These are phyloP conservation scores for Pseudocercospora vitis DNA, from an alignment of 2,329 filamentous ascomycete genomes.

Conservation along the genomic window DNA sequence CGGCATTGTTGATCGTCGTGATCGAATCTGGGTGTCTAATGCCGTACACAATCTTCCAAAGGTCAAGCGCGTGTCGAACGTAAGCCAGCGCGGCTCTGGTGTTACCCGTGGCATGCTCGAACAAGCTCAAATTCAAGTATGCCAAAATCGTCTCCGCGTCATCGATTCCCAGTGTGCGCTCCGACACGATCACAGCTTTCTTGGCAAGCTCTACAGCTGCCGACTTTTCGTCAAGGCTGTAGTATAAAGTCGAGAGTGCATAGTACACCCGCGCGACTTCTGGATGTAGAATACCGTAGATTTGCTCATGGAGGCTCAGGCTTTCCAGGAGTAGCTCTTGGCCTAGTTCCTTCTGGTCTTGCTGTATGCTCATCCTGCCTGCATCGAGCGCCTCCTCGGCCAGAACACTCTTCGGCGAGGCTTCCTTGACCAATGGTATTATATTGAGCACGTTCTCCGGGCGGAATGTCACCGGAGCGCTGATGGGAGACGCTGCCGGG, in stretches of 20 bases:
- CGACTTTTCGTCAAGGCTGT: slow-evolving; percentile 96
- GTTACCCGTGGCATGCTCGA: slow-evolving; percentile 88
- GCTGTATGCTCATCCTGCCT: slow-evolving; percentile 91
- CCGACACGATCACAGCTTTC: slow-evolving; percentile 94
- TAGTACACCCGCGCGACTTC: slow-evolving; percentile 96
- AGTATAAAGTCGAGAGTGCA: slow-evolving; percentile 91
- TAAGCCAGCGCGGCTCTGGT: slow-evolving; percentile 85
- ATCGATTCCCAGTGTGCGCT: slow-evolving; percentile 90
- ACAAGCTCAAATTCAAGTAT: slow-evolving; percentile 93
- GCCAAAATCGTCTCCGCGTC: slow-evolving; percentile 90
- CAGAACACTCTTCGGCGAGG: slow-evolving; percentile 81
- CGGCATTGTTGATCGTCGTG: slow-evolving; percentile 97
- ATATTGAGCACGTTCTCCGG: slow-evolving; percentile 87
- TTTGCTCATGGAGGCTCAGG: slow-evolving; percentile 93
- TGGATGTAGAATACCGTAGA: slow-evolving; percentile 94
- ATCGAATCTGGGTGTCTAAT: slow-evolving; percentile 93
- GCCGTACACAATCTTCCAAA: slow-evolving; percentile 98
- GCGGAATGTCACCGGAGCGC: slow-evolving; percentile 64
- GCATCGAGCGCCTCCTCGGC: slow-evolving; percentile 96
- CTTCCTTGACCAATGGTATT: slow-evolving; percentile 93
- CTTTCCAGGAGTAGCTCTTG: slow-evolving; percentile 96
- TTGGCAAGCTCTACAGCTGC: slow-evolving; percentile 91
- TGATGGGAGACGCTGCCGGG: slow-evolving; percentile 45
- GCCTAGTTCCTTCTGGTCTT: slow-evolving; percentile 91
- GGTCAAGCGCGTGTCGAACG: slow-evolving; percentile 84